These are phyloP conservation scores for Nevesoporus exiguus DNA, from an alignment of 768 basidiomycete genomes.

Conservation along the genomic window DNA sequence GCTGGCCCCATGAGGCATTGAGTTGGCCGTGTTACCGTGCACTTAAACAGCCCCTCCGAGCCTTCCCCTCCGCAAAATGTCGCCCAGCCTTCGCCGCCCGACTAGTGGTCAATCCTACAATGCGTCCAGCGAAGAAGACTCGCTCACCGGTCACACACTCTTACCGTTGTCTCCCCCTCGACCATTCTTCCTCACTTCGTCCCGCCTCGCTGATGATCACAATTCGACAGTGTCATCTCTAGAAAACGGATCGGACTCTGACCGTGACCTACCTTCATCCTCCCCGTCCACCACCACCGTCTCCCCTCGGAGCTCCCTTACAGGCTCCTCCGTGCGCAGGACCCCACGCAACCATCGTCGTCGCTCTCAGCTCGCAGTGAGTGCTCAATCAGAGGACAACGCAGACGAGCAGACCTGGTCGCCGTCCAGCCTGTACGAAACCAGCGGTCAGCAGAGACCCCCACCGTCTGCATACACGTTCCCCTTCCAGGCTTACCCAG, in stretches of 20 bases:
- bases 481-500: constrained; percentile 62
- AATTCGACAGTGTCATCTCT: constrained; percentile 16
- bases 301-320: constrained; percentile 16
- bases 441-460: constrained; percentile 12
- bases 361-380: constrained; percentile 26
- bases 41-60: constrained; percentile 9
- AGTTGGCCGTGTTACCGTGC: not conserved
- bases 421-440: constrained; percentile 13
- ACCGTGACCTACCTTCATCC: constrained; percentile 24
- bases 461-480: constrained; percentile 42
- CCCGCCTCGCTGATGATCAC: constrained; percentile 20
- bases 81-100: constrained; percentile 8
- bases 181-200: constrained; percentile 35
- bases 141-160: constrained; percentile 11
- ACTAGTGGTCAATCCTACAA: constrained; percentile 13
- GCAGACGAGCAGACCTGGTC: constrained; percentile 17
- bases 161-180: constrained; percentile 33
- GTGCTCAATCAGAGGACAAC: constrained; percentile 14
- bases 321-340: constrained; percentile 16
- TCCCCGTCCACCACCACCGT: constrained; percentile 11
- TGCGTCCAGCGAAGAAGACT: constrained; percentile 29
- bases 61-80: constrained; percentile 10
- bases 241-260: constrained; percentile 31
- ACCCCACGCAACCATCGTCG: constrained; percentile 21
- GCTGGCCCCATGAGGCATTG: not conserved